Conservation (phyloP, 2,329 filamentous ascomycete species). For the Pseudopithomyces maydicus region DNA sequence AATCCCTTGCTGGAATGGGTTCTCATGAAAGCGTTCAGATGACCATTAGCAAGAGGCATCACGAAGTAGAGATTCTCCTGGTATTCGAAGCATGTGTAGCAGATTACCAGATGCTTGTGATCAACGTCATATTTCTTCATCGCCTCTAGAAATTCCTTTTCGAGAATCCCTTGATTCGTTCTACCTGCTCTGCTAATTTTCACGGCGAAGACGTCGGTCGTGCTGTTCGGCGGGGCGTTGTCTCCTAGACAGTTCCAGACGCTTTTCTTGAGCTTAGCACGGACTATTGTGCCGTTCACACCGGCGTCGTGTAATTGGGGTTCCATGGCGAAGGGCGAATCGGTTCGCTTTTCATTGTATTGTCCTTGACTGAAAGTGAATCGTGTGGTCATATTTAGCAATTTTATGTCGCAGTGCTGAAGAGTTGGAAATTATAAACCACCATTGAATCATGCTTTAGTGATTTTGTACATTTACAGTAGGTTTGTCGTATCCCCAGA, state of each 20-base stretch:
- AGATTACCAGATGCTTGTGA: not conserved
- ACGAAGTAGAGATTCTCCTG: not conserved
- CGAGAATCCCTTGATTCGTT: not conserved
- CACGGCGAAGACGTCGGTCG: not conserved
- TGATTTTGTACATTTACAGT: too few relatives aligned
- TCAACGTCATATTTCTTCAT: not conserved
- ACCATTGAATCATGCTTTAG: too few relatives aligned
- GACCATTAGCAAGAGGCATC: not conserved
- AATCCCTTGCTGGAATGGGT: not conserved
- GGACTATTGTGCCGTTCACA: not conserved
- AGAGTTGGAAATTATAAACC: not conserved
- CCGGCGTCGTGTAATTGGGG: not conserved
- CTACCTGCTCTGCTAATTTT: not conserved
- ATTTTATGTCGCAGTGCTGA: not conserved
- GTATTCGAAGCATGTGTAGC: not conserved
- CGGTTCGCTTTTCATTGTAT: not conserved
- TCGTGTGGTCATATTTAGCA: not conserved
- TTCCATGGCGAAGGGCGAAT: not conserved
- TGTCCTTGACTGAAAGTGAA: not conserved
- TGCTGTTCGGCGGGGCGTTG: not conserved
- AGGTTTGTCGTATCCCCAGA: too few relatives aligned
- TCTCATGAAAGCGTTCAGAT: not conserved
- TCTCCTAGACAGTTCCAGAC: not conserved
- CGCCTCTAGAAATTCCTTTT: not conserved
- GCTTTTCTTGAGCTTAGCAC: not conserved